phyloP scores from a whole-genome alignment of 345 rosid species.

The Murraya paniculata region DNA sequence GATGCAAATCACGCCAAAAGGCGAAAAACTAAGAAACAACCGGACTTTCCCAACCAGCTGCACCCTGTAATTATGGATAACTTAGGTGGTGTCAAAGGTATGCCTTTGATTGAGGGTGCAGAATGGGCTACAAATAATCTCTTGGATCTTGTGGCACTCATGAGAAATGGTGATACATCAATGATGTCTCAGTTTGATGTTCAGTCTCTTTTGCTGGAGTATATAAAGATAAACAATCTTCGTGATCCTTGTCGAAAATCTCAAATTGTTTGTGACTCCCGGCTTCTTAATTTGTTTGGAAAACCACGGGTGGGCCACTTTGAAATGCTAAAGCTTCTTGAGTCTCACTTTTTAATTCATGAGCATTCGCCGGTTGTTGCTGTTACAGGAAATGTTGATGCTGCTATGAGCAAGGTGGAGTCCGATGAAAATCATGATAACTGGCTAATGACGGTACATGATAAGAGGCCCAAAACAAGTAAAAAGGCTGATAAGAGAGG shows the following conservation, averaged over 20 bases:
- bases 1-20: slow-evolving; percentile 48
- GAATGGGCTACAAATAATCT: slow-evolving; percentile 90
- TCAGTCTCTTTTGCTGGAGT: slow-evolving; percentile 73
- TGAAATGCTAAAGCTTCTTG: slow-evolving; percentile 93
- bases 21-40: slow-evolving; percentile 45
- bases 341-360: slow-evolving; percentile 60
- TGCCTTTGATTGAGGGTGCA: slow-evolving; percentile 28
- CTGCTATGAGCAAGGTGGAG: slow-evolving; percentile 33
- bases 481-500: slow-evolving; percentile 51
- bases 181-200: slow-evolving; percentile 58
- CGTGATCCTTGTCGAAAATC: slow-evolving; percentile 69
- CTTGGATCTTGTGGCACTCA: slow-evolving; percentile 68
- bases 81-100: slow-evolving; percentile 24
- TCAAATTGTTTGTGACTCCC: slow-evolving; percentile 70
- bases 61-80: slow-evolving; percentile 21
- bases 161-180: slow-evolving; percentile 75
- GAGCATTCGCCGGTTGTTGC: slow-evolving; percentile 36
- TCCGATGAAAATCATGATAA: slow-evolving; percentile 31
- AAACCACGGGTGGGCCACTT: slow-evolving; percentile 63
- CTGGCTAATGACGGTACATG: slow-evolving; percentile 28
- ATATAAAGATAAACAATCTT: slow-evolving; percentile 60
- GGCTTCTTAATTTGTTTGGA: slow-evolving; percentile 70
- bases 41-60: slow-evolving; percentile 28
- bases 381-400: slow-evolving; percentile 30
- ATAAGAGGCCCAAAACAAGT: slow-evolving; percentile 49